These are phyloP conservation scores for Podaxis sp. DNA, from an alignment of 768 basidiomycete species.

Conservation along the genomic window DNA sequence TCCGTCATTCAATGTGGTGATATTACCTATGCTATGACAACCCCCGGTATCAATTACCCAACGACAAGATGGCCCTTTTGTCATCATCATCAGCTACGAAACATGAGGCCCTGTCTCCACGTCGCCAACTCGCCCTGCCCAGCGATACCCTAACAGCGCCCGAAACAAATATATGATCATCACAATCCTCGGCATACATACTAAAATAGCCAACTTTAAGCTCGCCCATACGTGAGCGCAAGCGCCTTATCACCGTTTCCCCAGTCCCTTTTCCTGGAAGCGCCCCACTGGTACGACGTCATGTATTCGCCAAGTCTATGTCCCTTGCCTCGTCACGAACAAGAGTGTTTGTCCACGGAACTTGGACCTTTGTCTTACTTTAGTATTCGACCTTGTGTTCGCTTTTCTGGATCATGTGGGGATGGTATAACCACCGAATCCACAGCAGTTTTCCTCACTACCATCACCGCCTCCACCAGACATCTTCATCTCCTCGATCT, in stretches of 20 bases:
- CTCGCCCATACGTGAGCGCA: not conserved
- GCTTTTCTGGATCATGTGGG: no score
- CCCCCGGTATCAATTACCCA: not conserved
- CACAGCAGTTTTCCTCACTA: no score
- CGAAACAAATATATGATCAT: not conserved
- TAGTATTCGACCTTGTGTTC: no score
- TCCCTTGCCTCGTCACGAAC: not conserved
- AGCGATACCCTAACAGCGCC: not conserved
- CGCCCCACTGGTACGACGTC: not conserved
- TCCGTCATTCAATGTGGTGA: not conserved
- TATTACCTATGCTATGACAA: not conserved
- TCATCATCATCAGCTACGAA: not conserved
- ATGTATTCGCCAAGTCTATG: not conserved
- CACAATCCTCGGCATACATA: not conserved
- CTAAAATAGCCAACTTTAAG: not conserved
- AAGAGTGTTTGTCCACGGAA: not conserved
- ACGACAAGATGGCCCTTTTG: no score
- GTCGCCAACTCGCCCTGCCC: not conserved
- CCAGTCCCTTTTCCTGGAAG: not conserved
- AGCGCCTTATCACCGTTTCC: not conserved
- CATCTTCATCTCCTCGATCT: no score
- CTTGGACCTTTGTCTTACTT: not conserved
- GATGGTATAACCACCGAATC: no score
- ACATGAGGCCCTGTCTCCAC: not conserved
- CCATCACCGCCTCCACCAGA: no score